phyloP scores from a whole-genome alignment of 2,329 filamentous ascomycete genomes.

The Ophiosphaerella herpotricha region DNA sequence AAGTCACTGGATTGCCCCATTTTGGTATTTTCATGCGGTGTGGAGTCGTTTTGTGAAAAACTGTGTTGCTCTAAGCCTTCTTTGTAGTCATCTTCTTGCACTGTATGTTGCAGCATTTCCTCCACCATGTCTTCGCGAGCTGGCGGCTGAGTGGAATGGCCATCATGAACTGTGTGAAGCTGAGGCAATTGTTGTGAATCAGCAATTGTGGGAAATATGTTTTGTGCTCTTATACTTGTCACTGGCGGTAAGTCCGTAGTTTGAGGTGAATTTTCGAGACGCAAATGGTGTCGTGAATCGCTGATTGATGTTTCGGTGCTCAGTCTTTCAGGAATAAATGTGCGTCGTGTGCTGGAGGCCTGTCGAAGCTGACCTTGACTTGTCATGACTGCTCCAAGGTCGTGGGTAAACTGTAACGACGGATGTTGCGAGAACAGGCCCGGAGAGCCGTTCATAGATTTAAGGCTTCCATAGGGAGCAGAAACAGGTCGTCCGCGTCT shows the following conservation, averaged over 20 bases:
- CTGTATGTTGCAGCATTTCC: background rate
- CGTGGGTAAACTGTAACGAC: background rate
- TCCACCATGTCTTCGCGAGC: no score
- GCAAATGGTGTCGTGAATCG: slow-evolving; percentile 4
- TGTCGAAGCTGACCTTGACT: background rate
- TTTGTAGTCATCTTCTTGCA: background rate
- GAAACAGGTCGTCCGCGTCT: slow-evolving; percentile 24
- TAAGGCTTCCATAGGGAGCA: slow-evolving; percentile 8
- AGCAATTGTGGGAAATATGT: no score
- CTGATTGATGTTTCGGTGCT: background rate
- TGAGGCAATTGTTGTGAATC: no score
- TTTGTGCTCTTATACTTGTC: background rate
- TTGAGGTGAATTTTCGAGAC: slow-evolving; percentile 8
- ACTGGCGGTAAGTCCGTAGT: slow-evolving; percentile 14
- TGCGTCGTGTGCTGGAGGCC: slow-evolving; percentile 4
- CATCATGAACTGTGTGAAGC: no score
- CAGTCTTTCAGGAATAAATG: background rate
- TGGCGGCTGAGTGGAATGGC: no score
- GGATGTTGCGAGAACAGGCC: background rate
- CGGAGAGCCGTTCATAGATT: background rate
- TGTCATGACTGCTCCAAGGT: background rate
- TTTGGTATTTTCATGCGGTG: background rate
- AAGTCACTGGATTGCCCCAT: slow-evolving; percentile 4
- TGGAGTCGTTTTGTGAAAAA: background rate
- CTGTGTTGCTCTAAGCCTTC: background rate